Percentiles rank a stretch among this genome's conserved stretches.
Evolutionary conservation across 129 eudicot species (phyloP).

Genomic region (Apium graveolens): DNA sequence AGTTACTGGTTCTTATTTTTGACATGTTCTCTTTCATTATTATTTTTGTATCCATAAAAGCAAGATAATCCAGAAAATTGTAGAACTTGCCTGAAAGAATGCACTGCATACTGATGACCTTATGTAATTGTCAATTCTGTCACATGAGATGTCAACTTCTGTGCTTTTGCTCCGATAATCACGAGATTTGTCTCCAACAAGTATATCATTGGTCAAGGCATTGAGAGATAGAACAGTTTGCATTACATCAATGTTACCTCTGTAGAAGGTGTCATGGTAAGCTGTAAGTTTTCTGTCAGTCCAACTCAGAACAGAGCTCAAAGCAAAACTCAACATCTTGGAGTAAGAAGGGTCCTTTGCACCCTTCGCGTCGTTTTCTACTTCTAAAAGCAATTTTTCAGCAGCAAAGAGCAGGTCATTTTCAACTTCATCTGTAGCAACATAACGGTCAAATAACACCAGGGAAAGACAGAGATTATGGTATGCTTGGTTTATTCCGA

Average conservation of each 20-base stretch:
- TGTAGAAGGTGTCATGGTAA: conserved; percentile 85
- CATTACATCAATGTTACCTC: conserved; percentile 66
- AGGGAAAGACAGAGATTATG: conserved; percentile 84
- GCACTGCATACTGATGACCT: conserved; percentile 93
- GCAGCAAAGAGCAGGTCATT: conserved; percentile 76
- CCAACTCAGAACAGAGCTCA: conserved; percentile 85
- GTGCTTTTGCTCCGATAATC: conserved; percentile 80
- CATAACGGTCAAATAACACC: conserved; percentile 80
- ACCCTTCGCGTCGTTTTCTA: conserved; percentile 87
- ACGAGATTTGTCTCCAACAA: conserved; percentile 89
- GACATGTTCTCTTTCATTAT: neutral
- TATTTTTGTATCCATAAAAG: neutral
- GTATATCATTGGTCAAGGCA: conserved; percentile 64
- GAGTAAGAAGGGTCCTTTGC: conserved; percentile 68
- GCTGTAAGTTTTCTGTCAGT: conserved; percentile 84
- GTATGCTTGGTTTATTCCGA: conserved; percentile 80
- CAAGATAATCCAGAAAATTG: neutral
- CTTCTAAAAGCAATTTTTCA: conserved; percentile 83
- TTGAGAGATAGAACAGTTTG: conserved; percentile 72
- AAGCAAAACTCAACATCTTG: conserved; percentile 59
- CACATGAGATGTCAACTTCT: conserved; percentile 74
- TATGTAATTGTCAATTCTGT: conserved; percentile 80
- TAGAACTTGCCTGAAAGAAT: conserved; percentile 76
- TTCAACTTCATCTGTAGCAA: conserved; percentile 71
- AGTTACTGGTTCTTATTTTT: neutral